phyloP scores from a whole-genome alignment of 176 grass and related monocot species.

The Cenchrus fungigraminus region DNA sequence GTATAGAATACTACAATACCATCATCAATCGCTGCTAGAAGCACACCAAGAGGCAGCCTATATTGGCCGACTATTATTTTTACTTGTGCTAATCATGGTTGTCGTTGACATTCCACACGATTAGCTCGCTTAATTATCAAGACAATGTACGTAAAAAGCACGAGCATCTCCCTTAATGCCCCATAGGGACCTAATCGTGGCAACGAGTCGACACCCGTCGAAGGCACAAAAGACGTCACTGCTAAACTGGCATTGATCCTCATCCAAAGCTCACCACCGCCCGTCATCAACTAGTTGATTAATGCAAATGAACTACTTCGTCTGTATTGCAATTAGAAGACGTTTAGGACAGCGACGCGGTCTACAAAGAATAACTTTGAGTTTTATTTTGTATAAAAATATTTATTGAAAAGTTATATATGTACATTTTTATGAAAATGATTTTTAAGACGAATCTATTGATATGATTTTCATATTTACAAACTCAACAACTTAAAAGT shows the following conservation, averaged over 20 bases:
- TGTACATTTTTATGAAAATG: too few species aligned
- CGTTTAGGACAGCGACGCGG: too few species aligned
- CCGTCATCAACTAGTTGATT: not conserved
- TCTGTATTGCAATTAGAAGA: too few species aligned
- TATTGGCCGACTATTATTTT: not conserved
- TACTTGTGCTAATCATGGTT: conserved; percentile 5
- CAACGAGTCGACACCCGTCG: not conserved
- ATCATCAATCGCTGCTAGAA: too few species aligned
- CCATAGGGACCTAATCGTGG: not conserved
- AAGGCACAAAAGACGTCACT: not conserved
- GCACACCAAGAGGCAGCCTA: not conserved
- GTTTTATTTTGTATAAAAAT: too few species aligned
- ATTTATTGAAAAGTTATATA: too few species aligned
- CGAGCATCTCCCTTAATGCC: not conserved
- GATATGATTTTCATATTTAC: too few species aligned
- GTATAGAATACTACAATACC: too few species aligned
- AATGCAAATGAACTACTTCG: not conserved
- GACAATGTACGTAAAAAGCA: not conserved
- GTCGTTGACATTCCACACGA: conserved; percentile 19
- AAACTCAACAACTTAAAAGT: too few species aligned
- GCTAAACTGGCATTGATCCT: not conserved
- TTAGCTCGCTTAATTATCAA: conserved; percentile 17
- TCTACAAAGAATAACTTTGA: too few species aligned
- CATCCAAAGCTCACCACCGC: not conserved
- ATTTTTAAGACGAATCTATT: too few species aligned